Evolutionary conservation across 2,329 filamentous ascomycete genomes (phyloP), one percentile per base, ranked within the genome.

Genomic region (Trichoderma pleuroti): DNA sequence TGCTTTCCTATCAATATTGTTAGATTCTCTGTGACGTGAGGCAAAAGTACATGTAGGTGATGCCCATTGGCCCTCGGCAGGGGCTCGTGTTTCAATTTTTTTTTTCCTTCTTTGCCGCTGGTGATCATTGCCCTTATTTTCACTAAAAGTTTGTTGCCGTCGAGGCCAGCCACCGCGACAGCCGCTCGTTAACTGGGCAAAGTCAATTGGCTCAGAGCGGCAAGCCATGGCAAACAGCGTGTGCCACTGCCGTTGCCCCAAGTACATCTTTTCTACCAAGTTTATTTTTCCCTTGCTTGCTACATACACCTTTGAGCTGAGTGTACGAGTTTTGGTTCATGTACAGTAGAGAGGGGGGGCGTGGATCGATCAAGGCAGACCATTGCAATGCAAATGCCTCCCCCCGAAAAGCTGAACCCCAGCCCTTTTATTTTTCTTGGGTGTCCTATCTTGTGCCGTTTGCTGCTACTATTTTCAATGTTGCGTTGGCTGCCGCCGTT

Each of bases 191-290:
- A 14, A 28, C 28, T 68, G 65, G 26, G 24, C 52, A 49, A 60
- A 59, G 18, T 46, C 65, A 56, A 68, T 68, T 68, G 65, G 65
- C 11, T 56, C 52, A 67, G 26, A 32, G 52, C 46, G 57, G 64
- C 64, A 67, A 30, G 26, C 64, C 26, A 32, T 57, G 64, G 16
- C 52, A 42, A 32, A 67, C 54, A 59, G 49, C 64, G 28, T 14
- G 65, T 68, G 65, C 65, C 65, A 56, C 54, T 60, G 65, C 65
- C 65, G 65, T 68, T 56, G 65, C 54, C 65, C 65, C 57, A 39
- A 61, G 64, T 59, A 28, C 26, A 30, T 46, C n/a, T 49, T 21
- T 5, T 63, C 18, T 16, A n/a, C 39, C 61, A 10, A 21, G 12
- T 52, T 30, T 66, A 49, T 28, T 24, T n/a, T 12, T 16, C 11